Conservation (phyloP, 1,284 basidiomycete genomes). For the Microbotryum lychnidis-dioicae region DNA sequence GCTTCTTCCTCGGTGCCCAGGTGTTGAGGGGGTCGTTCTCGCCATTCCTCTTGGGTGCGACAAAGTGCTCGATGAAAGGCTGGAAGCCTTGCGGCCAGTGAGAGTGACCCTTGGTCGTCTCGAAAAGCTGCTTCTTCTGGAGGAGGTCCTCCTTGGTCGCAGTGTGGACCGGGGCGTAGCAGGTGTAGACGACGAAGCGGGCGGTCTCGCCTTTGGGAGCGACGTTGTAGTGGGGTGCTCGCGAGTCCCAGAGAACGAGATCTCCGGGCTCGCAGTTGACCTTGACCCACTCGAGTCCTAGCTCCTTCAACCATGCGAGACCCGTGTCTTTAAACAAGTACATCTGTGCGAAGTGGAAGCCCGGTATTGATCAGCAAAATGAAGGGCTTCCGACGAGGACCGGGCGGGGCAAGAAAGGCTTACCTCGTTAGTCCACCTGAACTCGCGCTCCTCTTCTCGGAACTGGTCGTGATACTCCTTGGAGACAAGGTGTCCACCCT, state of each 20-base stretch:
- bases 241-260: slow-evolving; percentile 17
- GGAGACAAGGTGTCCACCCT: slow-evolving; percentile 17
- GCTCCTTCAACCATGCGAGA: slow-evolving; percentile 2
- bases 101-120: slow-evolving; percentile 12
- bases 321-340: not conserved
- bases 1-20: slow-evolving; percentile 8
- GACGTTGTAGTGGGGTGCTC: slow-evolving; percentile 14
- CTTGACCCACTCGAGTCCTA: slow-evolving; percentile 10
- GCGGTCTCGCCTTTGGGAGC: slow-evolving; percentile 3
- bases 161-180: slow-evolving; percentile 6
- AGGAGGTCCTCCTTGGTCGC: slow-evolving; percentile 18
- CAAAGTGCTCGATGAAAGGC: slow-evolving; percentile 1
- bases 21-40: slow-evolving; percentile 15
- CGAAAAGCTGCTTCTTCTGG: slow-evolving; percentile 14
- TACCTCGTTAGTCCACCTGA: too few relatives aligned
- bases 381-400: too few relatives aligned
- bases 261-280: slow-evolving; percentile 14
- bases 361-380: not conserved
- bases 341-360: not conserved
- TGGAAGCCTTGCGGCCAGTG: slow-evolving; percentile 21
- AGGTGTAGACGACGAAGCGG: slow-evolving; percentile 17
- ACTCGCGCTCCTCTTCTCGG: too few relatives aligned
- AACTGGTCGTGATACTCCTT: too few relatives aligned
- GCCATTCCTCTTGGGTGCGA: slow-evolving; percentile 13
- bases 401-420: too few relatives aligned